A percentile compares a stretch with the other conserved stretches of the same genome.
These are phyloP conservation scores for Sordariomycetes sp. DNA, from an alignment of 2,329 filamentous ascomycete genomes.

Conservation along the genomic window DNA sequence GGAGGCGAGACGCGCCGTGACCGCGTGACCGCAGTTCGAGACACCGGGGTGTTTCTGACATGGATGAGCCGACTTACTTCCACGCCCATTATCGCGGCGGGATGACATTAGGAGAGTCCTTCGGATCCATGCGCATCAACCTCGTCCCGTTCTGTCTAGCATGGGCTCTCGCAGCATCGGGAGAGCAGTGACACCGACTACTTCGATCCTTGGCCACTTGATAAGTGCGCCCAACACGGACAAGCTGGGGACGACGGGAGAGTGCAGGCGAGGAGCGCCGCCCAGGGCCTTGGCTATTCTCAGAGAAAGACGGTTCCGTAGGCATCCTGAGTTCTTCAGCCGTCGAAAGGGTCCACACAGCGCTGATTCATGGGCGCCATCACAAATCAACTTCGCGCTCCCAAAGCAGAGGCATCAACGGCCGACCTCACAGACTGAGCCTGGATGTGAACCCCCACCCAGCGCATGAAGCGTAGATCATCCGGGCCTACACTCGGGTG, in stretches of 20 bases:
- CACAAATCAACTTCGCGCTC: too few species aligned
- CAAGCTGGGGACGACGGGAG: too few species aligned
- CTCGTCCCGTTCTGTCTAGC: background rate
- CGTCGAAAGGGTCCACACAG: too few species aligned
- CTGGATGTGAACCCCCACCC: background rate
- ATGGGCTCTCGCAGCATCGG: background rate
- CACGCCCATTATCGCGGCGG: background rate
- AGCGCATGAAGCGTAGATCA: background rate
- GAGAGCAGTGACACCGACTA: background rate
- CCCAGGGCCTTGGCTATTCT: too few species aligned
- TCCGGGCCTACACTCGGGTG: background rate
- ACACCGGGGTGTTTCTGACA: background rate
- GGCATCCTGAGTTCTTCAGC: too few species aligned
- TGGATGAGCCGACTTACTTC: background rate
- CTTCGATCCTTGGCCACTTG: background rate
- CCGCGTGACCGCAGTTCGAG: slow-evolving; percentile 2
- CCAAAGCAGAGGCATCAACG: too few species aligned
- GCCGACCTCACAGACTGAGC: background rate
- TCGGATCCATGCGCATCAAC: background rate
- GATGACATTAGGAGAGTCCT: background rate
- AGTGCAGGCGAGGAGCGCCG: too few species aligned
- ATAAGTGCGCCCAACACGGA: background rate
- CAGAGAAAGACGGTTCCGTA: too few species aligned
- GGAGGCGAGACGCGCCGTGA: slow-evolving; percentile 1
- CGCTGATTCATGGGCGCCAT: too few species aligned